Evolutionary conservation across 139 green algal species (phyloP).

Genomic region (Chlamydomonas urium): DNA sequence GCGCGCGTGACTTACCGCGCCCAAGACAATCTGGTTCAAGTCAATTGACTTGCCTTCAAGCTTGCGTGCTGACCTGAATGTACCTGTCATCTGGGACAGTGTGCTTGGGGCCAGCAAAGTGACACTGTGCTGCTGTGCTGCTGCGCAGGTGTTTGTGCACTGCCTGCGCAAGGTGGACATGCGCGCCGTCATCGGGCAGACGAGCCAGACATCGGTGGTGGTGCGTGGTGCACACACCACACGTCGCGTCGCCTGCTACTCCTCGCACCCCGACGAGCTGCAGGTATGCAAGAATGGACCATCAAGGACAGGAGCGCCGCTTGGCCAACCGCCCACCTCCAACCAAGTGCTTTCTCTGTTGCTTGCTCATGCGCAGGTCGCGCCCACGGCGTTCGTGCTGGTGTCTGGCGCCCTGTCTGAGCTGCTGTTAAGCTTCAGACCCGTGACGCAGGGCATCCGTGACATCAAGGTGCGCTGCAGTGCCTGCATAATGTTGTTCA

Average conservation of each 20-base stretch:
- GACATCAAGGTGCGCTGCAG: constrained; percentile 41
- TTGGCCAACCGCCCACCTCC: too few relatives aligned
- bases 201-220: constrained; percentile 43
- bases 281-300: too few relatives aligned
- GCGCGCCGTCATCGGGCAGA: constrained; percentile 52
- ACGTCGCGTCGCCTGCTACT: constrained; percentile 43
- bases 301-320: too few relatives aligned
- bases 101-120: too few relatives aligned
- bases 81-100: too few relatives aligned
- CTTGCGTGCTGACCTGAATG: too few relatives aligned
- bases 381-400: constrained; percentile 44
- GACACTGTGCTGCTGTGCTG: not conserved
- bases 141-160: constrained; percentile 51
- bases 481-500: too few relatives aligned
- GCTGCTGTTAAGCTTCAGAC: constrained; percentile 46
- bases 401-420: constrained; percentile 45
- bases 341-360: too few relatives aligned
- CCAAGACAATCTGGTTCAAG: too few relatives aligned
- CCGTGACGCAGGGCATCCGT: constrained; percentile 30
- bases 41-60: too few relatives aligned
- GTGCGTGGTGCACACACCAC: constrained; percentile 35
- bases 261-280: constrained; percentile 54
- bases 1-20: too few relatives aligned
- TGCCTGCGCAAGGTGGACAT: constrained; percentile 56
- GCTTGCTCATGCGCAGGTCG: too few relatives aligned